Conservation (phyloP, 2,329 filamentous ascomycete genomes). For the Hypoxylon rubiginosum region DNA sequence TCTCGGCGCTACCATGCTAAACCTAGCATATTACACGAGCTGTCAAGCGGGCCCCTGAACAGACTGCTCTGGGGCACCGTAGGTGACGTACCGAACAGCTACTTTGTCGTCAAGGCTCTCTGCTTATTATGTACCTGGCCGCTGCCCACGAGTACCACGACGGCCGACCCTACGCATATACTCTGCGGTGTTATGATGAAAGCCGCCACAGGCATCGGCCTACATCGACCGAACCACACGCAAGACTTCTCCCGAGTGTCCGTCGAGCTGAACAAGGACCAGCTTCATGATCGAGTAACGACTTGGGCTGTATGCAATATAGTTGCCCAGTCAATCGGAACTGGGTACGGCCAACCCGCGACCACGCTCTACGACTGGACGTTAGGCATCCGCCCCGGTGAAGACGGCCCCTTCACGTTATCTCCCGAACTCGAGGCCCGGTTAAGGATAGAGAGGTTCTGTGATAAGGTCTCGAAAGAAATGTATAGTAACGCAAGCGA, state of each 20-base stretch:
- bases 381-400: constrained; percentile 70
- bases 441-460: constrained; percentile 79
- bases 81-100: constrained; percentile 81
- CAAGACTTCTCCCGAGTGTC: constrained; percentile 85
- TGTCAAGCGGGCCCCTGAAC: constrained; percentile 75
- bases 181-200: constrained; percentile 89
- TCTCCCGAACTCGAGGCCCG: constrained; percentile 74
- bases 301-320: constrained; percentile 91
- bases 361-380: constrained; percentile 84
- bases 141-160: constrained; percentile 83
- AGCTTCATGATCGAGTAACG: constrained; percentile 81
- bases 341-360: constrained; percentile 84
- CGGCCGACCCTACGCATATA: constrained; percentile 85
- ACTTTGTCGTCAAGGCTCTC: constrained; percentile 84
- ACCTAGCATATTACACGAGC: constrained; percentile 73
- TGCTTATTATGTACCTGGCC: constrained; percentile 87
- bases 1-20: constrained; percentile 77
- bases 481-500: constrained; percentile 84
- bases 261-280: constrained; percentile 81
- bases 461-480: constrained; percentile 82
- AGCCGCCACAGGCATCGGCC: constrained; percentile 83
- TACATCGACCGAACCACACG: constrained; percentile 84
- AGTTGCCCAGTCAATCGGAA: constrained; percentile 84
- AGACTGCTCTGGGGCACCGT: constrained; percentile 83
- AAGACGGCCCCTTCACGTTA: constrained; percentile 70